Evolutionary conservation across 2,329 filamentous ascomycete genomes (phyloP), one percentile per base, ranked within the genome.

Genomic region (Arachnomyces sp.): DNA sequence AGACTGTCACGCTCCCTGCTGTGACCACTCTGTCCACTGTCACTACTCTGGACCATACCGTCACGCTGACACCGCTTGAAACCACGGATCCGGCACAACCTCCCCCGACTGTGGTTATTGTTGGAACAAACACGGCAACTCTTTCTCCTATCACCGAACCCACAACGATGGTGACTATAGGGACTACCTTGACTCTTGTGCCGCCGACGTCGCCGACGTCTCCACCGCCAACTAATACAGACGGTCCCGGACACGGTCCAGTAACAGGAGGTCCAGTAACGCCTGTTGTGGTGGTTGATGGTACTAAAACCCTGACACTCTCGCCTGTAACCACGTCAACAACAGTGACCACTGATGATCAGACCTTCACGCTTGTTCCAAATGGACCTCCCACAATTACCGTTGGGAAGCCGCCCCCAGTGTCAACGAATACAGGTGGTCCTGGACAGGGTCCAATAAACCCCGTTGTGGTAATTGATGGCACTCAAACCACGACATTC

Each of bases 41-140:
- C 4, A 28, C 29, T 14, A 38, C 35, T 9, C 36, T 38, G n/a
- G 35, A 15, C 15, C 40, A 43, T 34, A 43, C 40, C 30, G 30
- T 43, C 15, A 31, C 21, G 3, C 14, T 43, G 31, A 34, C n/a
- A 13, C 30, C 40, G 11, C 35, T 30, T 17, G 25, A 34, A n/a
- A 38, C 34, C 25, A 38, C 35, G 13, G 28, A 36, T 36, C 21
- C 34, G 21, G 18, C 17, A 36, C 7, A 43, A 15, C 28, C 16
- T 18, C 15, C n/a, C 30, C 31, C 40, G 21, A 38, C 35, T 21
- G 7, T 38, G 14, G 31, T 43, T 25, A 38, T 38, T 32, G 16
- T 43, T 38, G 40, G 40, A 21, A 38, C 28, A 12, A 29, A 34
- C 28, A 38, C 35, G 30, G 34, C 35, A 38, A 38, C 34, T 29